Evolutionary conservation across 2,329 filamentous ascomycete species (phyloP), one percentile per base, ranked within the genome.

Genomic region (Colletotrichum musicola): DNA sequence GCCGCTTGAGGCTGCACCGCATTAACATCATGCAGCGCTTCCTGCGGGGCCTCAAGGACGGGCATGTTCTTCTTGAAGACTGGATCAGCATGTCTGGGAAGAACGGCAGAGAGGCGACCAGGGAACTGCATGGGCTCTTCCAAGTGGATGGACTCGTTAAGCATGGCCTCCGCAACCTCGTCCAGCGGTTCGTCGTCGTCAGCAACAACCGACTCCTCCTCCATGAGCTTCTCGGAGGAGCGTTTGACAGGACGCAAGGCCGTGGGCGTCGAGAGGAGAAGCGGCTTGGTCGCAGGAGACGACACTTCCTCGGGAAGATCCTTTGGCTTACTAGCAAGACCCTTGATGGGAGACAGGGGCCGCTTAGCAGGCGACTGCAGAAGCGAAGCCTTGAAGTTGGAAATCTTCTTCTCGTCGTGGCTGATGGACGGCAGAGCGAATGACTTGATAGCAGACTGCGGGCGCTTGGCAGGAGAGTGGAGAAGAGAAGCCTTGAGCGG

Each of bases 341-440:
- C 74, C 73, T 84, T 83, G 67, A 82, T 77, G 4, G 82, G 81
- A 1, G 83, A 83, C 42, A 82, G 71, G n/a, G 77, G 77, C 59
- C 84, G 80, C 73, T 87, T 88, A 1, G 85, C 84, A 4, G 85
- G 85, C 9, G 88, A 88, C 54, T 84, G 82, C 5, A 88, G 77
- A 55, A 86, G 77, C 0, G 85, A 84, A 4, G 78, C 74, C 75
- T 86, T 87, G 64, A 83, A 79, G 1, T 81, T 80, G 13, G 82
- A 82, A 22, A 78, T 72, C n/a, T 71, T 71, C 40, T 77, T 70
- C 30, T 77, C 76, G 20, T 75, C 67, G 22, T 72, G 76, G 22
- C 72, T 72, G 18, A 73, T 74, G 40, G 72, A 71, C 25, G 71
- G 71, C 25, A 79, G 69, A 35, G 74, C 76, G 10, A 81, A 68